Conservation (phyloP, 2,329 filamentous ascomycete genomes). For the Colletotrichum agaves region DNA sequence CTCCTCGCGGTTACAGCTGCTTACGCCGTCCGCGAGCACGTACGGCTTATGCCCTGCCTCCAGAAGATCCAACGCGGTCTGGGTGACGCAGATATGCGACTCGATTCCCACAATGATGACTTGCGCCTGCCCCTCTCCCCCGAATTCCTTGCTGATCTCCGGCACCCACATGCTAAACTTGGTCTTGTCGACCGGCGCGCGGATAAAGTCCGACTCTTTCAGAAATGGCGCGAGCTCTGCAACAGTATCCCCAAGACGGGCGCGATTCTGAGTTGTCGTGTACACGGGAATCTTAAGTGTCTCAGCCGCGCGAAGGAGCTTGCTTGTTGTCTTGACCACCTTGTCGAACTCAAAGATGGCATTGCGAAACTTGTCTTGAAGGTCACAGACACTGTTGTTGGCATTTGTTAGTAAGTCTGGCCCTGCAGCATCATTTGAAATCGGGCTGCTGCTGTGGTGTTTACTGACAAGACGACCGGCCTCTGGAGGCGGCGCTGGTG, state of each 20-base stretch:
- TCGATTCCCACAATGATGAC: conserved; percentile 92
- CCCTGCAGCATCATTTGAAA: neutral
- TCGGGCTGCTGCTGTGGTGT: neutral
- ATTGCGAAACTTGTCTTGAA: conserved; percentile 91
- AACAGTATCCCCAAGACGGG: conserved; percentile 83
- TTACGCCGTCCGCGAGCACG: conserved; percentile 88
- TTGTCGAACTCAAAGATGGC: conserved; percentile 88
- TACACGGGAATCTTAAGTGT: conserved; percentile 81
- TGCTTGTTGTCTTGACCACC: conserved; percentile 76
- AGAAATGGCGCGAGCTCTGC: conserved; percentile 71
- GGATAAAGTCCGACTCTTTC: conserved; percentile 50
- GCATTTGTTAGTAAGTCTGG: neutral
- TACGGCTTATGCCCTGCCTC: conserved; percentile 83
- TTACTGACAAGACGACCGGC: conserved; percentile 37
- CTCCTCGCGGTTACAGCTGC: conserved; percentile 86
- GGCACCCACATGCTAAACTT: conserved; percentile 89
- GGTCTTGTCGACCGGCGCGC: conserved; percentile 80
- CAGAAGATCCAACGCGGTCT: conserved; percentile 87
- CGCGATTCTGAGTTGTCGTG: conserved; percentile 85
- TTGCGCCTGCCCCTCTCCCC: conserved; percentile 52
- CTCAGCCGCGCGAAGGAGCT: conserved; percentile 73
- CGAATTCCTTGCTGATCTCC: conserved; percentile 61
- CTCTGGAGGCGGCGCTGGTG: conserved; percentile 33
- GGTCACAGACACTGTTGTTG: conserved; percentile 80
- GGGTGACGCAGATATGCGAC: conserved; percentile 92